A percentile compares a stretch with the other conserved stretches of the same genome.
Evolutionary conservation across 345 rosid genomes (phyloP).

Genomic region (Noccaea caerulescens): DNA sequence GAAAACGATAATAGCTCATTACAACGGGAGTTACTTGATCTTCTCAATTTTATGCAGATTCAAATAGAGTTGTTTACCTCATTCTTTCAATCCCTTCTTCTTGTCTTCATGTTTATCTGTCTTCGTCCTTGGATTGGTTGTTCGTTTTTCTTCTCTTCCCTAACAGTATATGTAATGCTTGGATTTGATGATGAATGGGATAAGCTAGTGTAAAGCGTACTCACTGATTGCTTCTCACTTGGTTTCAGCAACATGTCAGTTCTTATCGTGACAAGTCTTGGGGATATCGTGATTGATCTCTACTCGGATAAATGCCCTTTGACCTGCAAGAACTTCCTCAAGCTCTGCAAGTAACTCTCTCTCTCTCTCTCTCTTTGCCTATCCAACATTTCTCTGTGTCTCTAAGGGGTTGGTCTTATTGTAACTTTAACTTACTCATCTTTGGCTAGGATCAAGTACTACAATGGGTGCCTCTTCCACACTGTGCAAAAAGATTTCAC

Average conservation of each 20-base stretch:
- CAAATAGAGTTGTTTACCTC: too few species aligned
- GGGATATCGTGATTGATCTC: slow-evolving; percentile 82
- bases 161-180: too few species aligned
- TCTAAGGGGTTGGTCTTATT: too few species aligned
- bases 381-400: not conserved
- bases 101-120: too few species aligned
- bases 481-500: slow-evolving; percentile 90
- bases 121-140: too few species aligned
- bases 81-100: too few species aligned
- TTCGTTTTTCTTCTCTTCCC: too few species aligned
- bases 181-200: too few species aligned
- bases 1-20: too few species aligned
- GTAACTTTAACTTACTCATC: not conserved
- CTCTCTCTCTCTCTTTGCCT: slow-evolving; percentile 10
- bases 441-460: slow-evolving; percentile 77
- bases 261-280: slow-evolving; percentile 76
- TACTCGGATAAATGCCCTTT: slow-evolving; percentile 68
- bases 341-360: slow-evolving; percentile 84
- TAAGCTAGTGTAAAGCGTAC: not conserved
- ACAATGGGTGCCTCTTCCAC: slow-evolving; percentile 85
- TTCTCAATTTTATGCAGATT: too few species aligned
- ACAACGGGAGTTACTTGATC: too few species aligned
- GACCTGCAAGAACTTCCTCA: slow-evolving; percentile 88
- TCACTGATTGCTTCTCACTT: slow-evolving; percentile 43
- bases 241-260: slow-evolving; percentile 63